A percentile compares a stretch with the other conserved stretches of the same genome.
These are phyloP conservation scores for Lepidopterella palustris DNA, from an alignment of 495 filamentous ascomycete genomes.

Conservation along the genomic window DNA sequence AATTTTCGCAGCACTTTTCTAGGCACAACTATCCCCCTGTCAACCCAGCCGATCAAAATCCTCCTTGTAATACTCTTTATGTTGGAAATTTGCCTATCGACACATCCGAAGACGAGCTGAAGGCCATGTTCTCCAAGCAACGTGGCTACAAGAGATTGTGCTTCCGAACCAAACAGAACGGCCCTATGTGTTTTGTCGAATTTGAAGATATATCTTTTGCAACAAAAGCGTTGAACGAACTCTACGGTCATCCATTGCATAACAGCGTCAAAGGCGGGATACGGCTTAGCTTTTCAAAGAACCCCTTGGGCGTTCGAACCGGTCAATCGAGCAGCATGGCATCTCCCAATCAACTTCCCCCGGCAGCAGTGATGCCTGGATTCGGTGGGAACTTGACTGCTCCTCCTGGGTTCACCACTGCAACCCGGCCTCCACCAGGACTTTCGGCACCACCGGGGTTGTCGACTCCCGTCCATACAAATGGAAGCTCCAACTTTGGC, in stretches of 20 bases:
- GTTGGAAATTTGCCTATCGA: conserved; percentile 93
- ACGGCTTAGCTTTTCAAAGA: conserved; percentile 97
- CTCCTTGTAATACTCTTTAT: conserved; percentile 96
- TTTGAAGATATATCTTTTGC: conserved; percentile 94
- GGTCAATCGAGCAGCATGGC: conserved; percentile 57
- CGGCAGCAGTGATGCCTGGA: conserved; percentile 44
- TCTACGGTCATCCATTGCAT: conserved; percentile 82
- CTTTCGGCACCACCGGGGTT: conserved; percentile 28
- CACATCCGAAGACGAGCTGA: conserved; percentile 93
- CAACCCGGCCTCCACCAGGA: conserved; percentile 29
- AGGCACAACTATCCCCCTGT: conserved; percentile 76
- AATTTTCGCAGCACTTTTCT: conserved; percentile 52
- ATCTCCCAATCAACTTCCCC: conserved; percentile 44
- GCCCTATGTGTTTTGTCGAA: conserved; percentile 98
- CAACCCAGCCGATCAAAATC: conserved; percentile 95
- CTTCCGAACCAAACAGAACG: conserved; percentile 96
- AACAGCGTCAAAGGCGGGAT: conserved; percentile 96
- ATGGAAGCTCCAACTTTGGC: conserved; percentile 16
- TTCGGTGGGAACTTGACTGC: conserved; percentile 17
- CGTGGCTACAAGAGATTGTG: conserved; percentile 94
- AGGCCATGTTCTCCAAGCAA: conserved; percentile 88
- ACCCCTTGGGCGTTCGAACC: conserved; percentile 86
- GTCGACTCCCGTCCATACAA: conserved; percentile 14
- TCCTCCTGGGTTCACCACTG: conserved; percentile 28
- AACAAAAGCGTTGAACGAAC: conserved; percentile 84